These are phyloP conservation scores for Clavispora asparagi DNA, from an alignment of 805 yeast species.

Conservation along the genomic window DNA sequence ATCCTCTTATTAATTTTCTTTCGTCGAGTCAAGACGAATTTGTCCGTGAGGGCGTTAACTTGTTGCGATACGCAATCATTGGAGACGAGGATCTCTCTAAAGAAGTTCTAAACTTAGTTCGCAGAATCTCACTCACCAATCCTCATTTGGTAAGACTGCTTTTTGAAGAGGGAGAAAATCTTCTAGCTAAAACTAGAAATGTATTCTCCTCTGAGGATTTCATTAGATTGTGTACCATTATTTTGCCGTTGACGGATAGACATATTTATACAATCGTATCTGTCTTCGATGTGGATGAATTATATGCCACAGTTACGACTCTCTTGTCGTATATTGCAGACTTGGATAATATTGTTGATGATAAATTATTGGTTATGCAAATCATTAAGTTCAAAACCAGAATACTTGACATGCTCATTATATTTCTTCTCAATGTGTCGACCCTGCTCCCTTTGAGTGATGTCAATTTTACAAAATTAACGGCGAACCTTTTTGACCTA, in stretches of 20 bases:
- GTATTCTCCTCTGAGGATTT: conserved; percentile 32
- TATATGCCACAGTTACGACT: conserved; percentile 24
- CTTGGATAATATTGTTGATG: conserved; percentile 25
- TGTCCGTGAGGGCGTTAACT: conserved; percentile 30
- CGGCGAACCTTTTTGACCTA: conserved; percentile 25
- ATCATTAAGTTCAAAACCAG: conserved; percentile 27
- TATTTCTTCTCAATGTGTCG: conserved; percentile 21
- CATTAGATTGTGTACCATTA: conserved; percentile 24
- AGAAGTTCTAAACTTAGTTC: conserved; percentile 19
- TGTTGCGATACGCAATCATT: conserved; percentile 34
- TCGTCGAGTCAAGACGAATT: conserved; percentile 27
- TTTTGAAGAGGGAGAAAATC: conserved; percentile 19
- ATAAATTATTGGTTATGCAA: conserved; percentile 32
- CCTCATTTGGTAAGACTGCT: conserved; percentile 30
- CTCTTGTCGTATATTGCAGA: conserved; percentile 28
- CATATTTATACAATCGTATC: conserved; percentile 19
- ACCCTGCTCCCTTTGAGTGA: conserved; percentile 32
- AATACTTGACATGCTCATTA: conserved; percentile 23
- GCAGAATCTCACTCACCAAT: conserved; percentile 23
- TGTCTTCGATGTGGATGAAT: conserved; percentile 20
- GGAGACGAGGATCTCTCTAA: conserved; percentile 29
- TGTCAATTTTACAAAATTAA: conserved; percentile 21
- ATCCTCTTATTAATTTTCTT: conserved; percentile 33
- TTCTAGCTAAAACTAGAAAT: conserved; percentile 19
- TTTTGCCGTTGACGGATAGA: conserved; percentile 18